Conservation (phyloP, 2,329 filamentous ascomycete genomes). For the Phaeoacremonium minimum region DNA sequence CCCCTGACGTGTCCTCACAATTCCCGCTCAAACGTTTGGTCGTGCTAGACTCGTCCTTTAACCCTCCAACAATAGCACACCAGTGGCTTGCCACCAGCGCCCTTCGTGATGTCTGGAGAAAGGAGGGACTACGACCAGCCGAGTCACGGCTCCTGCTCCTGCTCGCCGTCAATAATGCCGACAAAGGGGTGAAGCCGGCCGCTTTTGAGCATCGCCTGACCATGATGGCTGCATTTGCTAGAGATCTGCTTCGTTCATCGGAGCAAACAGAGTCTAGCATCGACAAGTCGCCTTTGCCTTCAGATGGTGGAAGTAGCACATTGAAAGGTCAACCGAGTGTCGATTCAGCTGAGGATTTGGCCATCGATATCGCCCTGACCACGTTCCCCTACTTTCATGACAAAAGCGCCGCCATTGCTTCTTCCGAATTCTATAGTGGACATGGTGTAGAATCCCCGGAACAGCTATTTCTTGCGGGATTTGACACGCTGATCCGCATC, state of each 20-base stretch:
- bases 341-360: constrained; percentile 13
- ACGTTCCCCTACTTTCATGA: constrained; percentile 70
- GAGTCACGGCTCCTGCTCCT: constrained; percentile 48
- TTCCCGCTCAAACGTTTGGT: constrained; percentile 39
- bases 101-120: constrained; percentile 3
- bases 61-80: constrained; percentile 62
- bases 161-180: constrained; percentile 60
- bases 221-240: constrained; percentile 68
- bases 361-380: constrained; percentile 66
- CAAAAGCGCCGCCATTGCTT: constrained; percentile 58
- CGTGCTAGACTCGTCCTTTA: constrained; percentile 65
- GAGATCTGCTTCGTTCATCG: constrained; percentile 35
- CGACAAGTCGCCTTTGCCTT: too few relatives aligned
- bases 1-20: constrained; percentile 13
- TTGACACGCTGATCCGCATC: constrained; percentile 71
- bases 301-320: background rate
- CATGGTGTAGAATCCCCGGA: constrained; percentile 19
- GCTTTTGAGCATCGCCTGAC: constrained; percentile 62
- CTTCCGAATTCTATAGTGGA: constrained; percentile 33
- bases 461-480: constrained; percentile 70
- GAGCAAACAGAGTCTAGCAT: too few relatives aligned
- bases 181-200: constrained; percentile 64
- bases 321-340: too few relatives aligned
- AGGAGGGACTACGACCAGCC: background rate
- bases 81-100: constrained; percentile 51